A percentile compares a stretch with the other conserved stretches of the same genome.
phyloP scores from a whole-genome alignment of 164 flowering plant genomes.

The Warburgia ugandensis region DNA sequence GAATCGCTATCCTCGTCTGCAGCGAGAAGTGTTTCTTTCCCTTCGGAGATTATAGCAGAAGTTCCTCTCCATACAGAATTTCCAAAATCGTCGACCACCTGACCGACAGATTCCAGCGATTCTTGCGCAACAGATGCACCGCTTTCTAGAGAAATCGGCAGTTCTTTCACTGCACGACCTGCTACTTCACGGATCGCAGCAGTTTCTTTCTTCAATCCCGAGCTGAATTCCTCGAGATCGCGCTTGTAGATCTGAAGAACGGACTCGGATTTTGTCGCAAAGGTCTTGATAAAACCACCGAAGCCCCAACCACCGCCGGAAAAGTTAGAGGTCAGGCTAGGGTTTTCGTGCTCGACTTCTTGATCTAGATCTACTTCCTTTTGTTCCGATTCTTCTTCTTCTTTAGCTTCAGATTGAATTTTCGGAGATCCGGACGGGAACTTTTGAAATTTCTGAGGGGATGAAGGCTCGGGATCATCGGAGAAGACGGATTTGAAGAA shows the following conservation, averaged over 20 bases:
- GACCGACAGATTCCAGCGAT: slow-evolving; percentile 74
- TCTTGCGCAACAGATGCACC: slow-evolving; percentile 74
- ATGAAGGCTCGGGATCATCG: slow-evolving; percentile 26
- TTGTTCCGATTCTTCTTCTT: slow-evolving; percentile 1
- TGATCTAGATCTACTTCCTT: slow-evolving; percentile 2
- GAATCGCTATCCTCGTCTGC: slow-evolving; percentile 24
- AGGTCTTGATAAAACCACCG: slow-evolving; percentile 52
- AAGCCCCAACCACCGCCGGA: slow-evolving; percentile 38
- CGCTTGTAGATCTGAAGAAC: slow-evolving; percentile 56
- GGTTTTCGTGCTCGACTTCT: not conserved
- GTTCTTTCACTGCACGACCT: slow-evolving; percentile 58
- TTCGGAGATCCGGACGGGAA: slow-evolving; percentile 1
- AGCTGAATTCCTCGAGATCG: slow-evolving; percentile 69
- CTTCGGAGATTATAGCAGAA: slow-evolving; percentile 50
- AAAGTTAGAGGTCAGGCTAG: slow-evolving; percentile 16
- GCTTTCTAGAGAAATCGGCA: slow-evolving; percentile 56
- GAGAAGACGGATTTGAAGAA: slow-evolving; percentile 81
- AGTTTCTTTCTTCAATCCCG: slow-evolving; percentile 66
- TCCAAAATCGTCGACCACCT: slow-evolving; percentile 64
- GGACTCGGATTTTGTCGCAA: slow-evolving; percentile 62
- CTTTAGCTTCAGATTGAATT: too few relatives aligned
- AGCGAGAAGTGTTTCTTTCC: slow-evolving; percentile 40
- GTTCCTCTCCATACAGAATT: slow-evolving; percentile 56
- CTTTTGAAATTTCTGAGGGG: too few relatives aligned
- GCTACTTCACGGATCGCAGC: slow-evolving; percentile 47